Percentiles rank a stretch among this genome's conserved stretches.
Conservation (phyloP, 768 basidiomycete genomes). For the Infundibulicybe gibba region DNA sequence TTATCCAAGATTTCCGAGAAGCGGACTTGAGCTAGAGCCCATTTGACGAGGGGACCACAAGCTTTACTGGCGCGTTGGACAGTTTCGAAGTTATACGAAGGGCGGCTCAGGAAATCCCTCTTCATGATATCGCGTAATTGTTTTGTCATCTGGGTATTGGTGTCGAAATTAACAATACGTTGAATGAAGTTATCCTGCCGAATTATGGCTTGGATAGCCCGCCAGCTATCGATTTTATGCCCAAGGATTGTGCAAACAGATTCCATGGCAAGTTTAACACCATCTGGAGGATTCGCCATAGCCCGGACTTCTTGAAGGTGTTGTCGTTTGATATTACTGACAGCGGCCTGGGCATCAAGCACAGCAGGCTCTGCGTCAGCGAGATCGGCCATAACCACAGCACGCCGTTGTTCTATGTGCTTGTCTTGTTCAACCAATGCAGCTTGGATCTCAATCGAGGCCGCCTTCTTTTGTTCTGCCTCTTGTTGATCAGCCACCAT, state of each 20-base stretch:
- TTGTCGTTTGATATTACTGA: slow-evolving; percentile 93
- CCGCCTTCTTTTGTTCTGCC: slow-evolving; percentile 96
- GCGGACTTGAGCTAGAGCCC: slow-evolving; percentile 94
- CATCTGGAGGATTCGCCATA: slow-evolving; percentile 98
- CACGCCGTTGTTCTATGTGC: slow-evolving; percentile 81
- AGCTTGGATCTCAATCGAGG: slow-evolving; percentile 94
- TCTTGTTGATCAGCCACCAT: slow-evolving; percentile 99
- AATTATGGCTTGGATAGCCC: slow-evolving; percentile 91
- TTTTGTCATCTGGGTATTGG: slow-evolving; percentile 86
- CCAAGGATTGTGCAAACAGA: slow-evolving; percentile 96
- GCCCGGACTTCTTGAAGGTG: slow-evolving; percentile 96
- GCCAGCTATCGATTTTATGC: slow-evolving; percentile 96
- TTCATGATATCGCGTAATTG: slow-evolving; percentile 87
- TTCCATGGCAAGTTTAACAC: slow-evolving; percentile 97
- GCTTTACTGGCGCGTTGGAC: slow-evolving; percentile 95
- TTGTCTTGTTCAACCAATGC: slow-evolving; percentile 90
- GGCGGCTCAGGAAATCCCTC: slow-evolving; percentile 86
- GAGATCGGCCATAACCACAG: slow-evolving; percentile 90
- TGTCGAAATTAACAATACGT: slow-evolving; percentile 94
- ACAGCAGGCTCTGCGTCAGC: slow-evolving; percentile 98
- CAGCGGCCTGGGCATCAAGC: slow-evolving; percentile 91
- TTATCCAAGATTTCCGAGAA: slow-evolving; percentile 98
- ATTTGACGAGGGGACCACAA: slow-evolving; percentile 96
- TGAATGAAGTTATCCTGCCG: slow-evolving; percentile 97
- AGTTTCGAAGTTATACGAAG: slow-evolving; percentile 91